Evolutionary conservation across 371 early-diverging fungal species (phyloP).

Genomic region (Lichtheimia ramosa): DNA sequence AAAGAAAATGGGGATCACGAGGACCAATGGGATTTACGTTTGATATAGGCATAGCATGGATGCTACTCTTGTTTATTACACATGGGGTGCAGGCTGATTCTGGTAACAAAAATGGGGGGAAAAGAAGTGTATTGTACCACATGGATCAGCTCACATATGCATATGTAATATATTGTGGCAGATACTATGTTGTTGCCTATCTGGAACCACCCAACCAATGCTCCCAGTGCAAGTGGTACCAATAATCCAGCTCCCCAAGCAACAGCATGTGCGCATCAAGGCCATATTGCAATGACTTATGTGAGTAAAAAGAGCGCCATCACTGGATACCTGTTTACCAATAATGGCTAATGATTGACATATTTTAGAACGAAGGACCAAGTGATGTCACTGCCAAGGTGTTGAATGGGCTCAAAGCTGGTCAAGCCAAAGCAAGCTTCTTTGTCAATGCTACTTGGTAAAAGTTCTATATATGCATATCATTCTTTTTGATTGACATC

Average conservation of each 20-base stretch:
- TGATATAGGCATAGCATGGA: background rate
- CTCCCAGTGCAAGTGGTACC: conserved; percentile 13
- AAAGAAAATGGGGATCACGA: no score
- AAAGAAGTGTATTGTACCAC: no score
- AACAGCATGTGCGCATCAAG: conserved; percentile 49
- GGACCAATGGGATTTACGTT: no score
- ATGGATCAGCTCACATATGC: no score
- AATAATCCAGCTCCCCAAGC: conserved; percentile 35
- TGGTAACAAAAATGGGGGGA: conserved; percentile 5
- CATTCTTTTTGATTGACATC: background rate
- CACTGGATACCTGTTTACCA: background rate
- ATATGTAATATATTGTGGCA: background rate
- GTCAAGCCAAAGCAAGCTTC: conserved; percentile 56
- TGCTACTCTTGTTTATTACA: background rate
- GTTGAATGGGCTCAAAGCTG: conserved; percentile 50
- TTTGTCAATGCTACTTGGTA: conserved; percentile 62
- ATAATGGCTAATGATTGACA: background rate
- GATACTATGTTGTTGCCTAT: conserved; percentile 36
- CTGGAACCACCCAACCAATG: conserved; percentile 45
- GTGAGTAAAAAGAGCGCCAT: conserved; percentile 31
- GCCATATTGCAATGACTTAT: conserved; percentile 57
- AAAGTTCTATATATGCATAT: background rate
- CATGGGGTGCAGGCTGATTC: background rate
- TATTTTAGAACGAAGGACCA: conserved; percentile 56
- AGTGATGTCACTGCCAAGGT: conserved; percentile 60